These are phyloP conservation scores for Botrytis deweyae DNA, from an alignment of 2,329 filamentous ascomycete genomes.

Conservation along the genomic window DNA sequence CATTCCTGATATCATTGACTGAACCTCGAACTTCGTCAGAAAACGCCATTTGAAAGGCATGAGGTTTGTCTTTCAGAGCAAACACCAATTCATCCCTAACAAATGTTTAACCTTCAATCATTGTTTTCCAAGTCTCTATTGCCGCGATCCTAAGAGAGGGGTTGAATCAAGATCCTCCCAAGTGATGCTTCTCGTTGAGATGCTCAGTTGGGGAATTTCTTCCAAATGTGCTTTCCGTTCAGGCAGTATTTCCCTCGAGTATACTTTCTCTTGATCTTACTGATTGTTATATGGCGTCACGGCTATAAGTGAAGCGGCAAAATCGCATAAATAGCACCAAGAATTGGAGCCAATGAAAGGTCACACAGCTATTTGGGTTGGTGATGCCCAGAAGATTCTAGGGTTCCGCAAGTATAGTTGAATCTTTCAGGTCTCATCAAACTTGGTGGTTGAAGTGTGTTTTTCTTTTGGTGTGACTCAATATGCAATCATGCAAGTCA, in stretches of 20 bases:
- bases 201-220: background rate
- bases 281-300: background rate
- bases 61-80: background rate
- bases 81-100: background rate
- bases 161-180: background rate
- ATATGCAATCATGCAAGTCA: constrained; percentile 17
- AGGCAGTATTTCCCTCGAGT: background rate
- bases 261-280: background rate
- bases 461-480: background rate
- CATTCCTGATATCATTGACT: background rate
- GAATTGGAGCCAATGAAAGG: background rate
- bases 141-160: background rate
- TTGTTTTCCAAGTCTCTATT: background rate
- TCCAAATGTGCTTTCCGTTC: background rate
- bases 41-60: background rate
- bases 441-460: background rate
- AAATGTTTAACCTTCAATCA: background rate
- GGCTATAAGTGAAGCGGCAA: background rate
- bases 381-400: background rate
- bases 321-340: background rate
- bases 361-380: background rate
- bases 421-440: background rate
- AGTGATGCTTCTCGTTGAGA: background rate
- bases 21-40: background rate
- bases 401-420: background rate